These are phyloP conservation scores for Trichosporon sp. DNA, from an alignment of 1,284 basidiomycete genomes.

Conservation along the genomic window DNA sequence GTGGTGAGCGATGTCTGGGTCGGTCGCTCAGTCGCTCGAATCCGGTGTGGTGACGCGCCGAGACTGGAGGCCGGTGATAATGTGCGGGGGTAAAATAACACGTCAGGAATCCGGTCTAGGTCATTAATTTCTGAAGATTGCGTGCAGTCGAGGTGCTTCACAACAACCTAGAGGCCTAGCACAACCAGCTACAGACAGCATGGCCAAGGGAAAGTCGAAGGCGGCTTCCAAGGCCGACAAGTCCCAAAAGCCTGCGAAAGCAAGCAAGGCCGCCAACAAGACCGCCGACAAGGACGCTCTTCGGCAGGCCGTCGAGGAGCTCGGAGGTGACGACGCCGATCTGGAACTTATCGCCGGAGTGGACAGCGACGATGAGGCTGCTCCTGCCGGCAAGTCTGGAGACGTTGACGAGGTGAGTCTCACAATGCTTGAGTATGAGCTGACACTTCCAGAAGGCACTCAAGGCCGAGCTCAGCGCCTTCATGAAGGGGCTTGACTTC, in stretches of 20 bases:
- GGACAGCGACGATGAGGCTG: conserved; percentile 44
- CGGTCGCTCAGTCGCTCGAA: neutral
- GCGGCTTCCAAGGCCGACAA: neutral
- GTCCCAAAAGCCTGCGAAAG: neutral
- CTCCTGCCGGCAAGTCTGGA: conserved; percentile 15
- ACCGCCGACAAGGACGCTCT: conserved; percentile 32
- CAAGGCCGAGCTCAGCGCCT: conserved; percentile 56
- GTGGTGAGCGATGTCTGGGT: neutral
- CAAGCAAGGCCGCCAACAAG: neutral
- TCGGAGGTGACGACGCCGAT: conserved; percentile 56
- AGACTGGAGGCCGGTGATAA: neutral
- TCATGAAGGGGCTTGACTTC: conserved; percentile 58
- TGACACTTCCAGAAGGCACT: conserved; percentile 47
- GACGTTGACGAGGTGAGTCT: conserved; percentile 36
- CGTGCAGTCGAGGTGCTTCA: neutral
- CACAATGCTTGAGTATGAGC: neutral
- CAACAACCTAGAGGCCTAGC: neutral
- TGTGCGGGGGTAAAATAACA: neutral
- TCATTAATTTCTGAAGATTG: conserved; percentile 2
- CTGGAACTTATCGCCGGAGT: conserved; percentile 52
- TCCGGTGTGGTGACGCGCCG: neutral
- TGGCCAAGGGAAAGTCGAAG: conserved; percentile 16
- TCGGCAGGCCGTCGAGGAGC: conserved; percentile 49
- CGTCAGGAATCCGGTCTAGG: neutral
- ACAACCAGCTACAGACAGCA: neutral